Evolutionary conservation across 2,329 filamentous ascomycete genomes (phyloP), one percentile per base, ranked within the genome.

Genomic region (Verticillium alfalfae): DNA sequence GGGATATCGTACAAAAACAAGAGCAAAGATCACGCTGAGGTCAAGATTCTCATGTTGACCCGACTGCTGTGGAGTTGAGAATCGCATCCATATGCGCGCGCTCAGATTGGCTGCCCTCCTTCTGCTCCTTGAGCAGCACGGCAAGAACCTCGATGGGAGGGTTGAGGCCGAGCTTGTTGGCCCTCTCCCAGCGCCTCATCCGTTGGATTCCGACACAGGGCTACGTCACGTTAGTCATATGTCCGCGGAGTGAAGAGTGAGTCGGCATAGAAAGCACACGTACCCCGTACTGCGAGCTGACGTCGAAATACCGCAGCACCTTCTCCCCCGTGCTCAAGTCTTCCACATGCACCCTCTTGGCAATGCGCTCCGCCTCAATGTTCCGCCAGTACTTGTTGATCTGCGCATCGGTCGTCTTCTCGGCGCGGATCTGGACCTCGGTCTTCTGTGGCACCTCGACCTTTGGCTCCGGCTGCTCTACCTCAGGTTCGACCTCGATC

Each of bases 141-240:
- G 93, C 91, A 5, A 98, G 82, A 3, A 97, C 93, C 74, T 98
- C 94, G 34, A 97, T 84, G 0, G 95, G 94, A 1, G 95, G 95
- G 37, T 89, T 84, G n/a, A 99, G 81, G 3, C 89, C 88, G n/a
- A 99, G 79, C 61, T 81, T 82, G 60, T 96, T 84, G 5, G 95
- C 95, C 56, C 95, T 87, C 71, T 91, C 86, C 95, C 95, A 99
- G 38, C 95, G 88, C 78, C 90, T 91, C 68, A 90, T 78, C 57
- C 95, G 87, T 41, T 87, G 78, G 59, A 94, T 92, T 8, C 95
- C 95, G 60, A 97, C 90, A 71, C 92, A 96, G 1, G 95, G 95
- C 92, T 96, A 70, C 55, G 7, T 22, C 34, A 9, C 57, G 62
- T 61, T 54, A 63, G 34, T 26, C 37, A 10, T 55, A 54, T 55